Evolutionary conservation across 2,329 filamentous ascomycete species (phyloP).

Genomic region (Trichoderma sp.): DNA sequence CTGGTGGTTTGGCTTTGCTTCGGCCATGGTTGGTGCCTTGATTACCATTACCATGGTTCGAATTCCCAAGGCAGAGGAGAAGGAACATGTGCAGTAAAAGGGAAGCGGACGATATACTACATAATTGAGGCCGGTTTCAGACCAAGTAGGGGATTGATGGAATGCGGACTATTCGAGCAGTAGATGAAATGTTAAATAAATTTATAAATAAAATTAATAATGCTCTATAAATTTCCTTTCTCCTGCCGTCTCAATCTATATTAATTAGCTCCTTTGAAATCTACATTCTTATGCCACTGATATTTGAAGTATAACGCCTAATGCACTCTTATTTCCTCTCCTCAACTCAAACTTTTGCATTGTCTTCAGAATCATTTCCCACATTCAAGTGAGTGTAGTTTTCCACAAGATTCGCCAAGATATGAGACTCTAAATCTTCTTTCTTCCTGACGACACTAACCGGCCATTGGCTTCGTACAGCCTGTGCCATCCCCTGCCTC

Average conservation of each 20-base stretch:
- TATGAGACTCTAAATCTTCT: conserved; percentile 35
- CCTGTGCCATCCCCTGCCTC: conserved; percentile 33
- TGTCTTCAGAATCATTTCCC: neutral
- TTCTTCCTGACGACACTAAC: conserved; percentile 38
- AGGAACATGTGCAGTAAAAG: conserved; percentile 7
- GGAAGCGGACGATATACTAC: neutral
- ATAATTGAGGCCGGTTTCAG: neutral
- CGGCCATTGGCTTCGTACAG: conserved; percentile 39
- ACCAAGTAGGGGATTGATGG: neutral
- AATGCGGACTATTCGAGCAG: neutral
- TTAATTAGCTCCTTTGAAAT: neutral
- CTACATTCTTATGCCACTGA: neutral
- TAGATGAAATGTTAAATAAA: neutral
- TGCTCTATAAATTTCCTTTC: neutral
- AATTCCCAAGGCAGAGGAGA: conserved; percentile 20
- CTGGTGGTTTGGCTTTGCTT: conserved; percentile 22
- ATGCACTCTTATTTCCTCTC: neutral
- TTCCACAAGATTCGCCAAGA: conserved; percentile 29
- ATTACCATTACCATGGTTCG: conserved; percentile 6
- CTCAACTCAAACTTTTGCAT: neutral
- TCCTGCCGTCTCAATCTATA: neutral
- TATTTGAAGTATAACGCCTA: neutral
- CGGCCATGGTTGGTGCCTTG: neutral
- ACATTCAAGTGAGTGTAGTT: neutral
- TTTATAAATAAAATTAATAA: too few relatives aligned